These are phyloP conservation scores for Xerocomellus intermedius DNA, from an alignment of 768 basidiomycete species.

Conservation along the genomic window DNA sequence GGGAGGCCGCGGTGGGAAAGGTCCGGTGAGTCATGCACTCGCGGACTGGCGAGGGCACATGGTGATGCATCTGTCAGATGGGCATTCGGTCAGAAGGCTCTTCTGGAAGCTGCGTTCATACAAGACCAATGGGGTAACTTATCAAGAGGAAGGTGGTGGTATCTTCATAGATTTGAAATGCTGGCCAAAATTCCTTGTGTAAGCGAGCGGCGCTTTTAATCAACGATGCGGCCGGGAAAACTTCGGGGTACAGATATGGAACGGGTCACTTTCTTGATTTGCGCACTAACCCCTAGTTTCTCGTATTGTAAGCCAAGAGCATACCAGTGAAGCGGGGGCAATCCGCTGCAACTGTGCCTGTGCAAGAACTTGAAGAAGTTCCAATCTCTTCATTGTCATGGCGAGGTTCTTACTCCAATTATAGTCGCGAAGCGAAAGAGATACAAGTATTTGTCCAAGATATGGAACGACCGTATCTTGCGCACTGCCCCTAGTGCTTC, in stretches of 20 bases:
- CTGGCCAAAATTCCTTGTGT: neutral
- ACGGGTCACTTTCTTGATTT: neutral
- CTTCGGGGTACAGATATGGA: neutral
- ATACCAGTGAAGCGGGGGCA: neutral
- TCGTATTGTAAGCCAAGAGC: neutral
- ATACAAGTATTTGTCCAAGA: neutral
- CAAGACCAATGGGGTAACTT: slow-evolving; percentile 11
- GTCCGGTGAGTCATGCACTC: neutral
- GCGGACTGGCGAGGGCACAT: neutral
- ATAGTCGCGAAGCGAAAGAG: neutral
- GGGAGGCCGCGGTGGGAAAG: neutral
- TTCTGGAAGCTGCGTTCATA: neutral
- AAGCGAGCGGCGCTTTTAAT: neutral
- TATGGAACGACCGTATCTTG: neutral
- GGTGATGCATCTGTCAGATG: slow-evolving; percentile 1
- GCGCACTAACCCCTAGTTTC: neutral
- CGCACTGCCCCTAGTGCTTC: neutral
- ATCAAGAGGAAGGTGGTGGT: slow-evolving; percentile 3
- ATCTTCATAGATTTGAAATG: neutral
- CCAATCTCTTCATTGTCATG: neutral
- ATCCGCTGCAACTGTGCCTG: neutral
- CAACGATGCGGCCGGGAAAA: neutral
- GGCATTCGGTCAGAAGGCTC: neutral
- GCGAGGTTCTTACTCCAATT: neutral
- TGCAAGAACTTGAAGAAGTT: too few relatives aligned